Base-by-base conservation (phyloP, 345 rosid genomes). In the Iberis pinnata region DNA sequence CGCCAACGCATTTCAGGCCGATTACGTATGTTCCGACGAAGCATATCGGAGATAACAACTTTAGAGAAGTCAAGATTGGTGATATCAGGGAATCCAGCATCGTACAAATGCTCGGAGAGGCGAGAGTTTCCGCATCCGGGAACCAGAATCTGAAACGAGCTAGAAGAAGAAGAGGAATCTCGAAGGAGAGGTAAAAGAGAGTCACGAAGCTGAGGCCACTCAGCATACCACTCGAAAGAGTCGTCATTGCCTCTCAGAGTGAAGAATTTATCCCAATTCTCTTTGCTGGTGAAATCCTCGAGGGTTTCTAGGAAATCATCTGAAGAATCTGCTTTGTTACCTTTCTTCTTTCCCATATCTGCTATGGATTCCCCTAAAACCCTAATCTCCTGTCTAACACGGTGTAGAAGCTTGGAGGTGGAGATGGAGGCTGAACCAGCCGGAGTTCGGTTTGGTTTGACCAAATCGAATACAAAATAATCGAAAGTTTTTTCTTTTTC, bases 171-270 rank as follows among this genome's bases (percentile, higher is more conserved):
- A 5, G 64, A 14, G 0, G 52, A 52, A 0, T 42, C 66, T 42
- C n/a, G 53, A 41, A 90, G 80, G 43, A 74, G 77, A 27, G 95
- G 61, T 54, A 84, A 43, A 16, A 90, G 85, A 18, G 85, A 63
- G 43, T 48, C 63, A 12, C 71, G 76, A 58, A 90, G 89, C 73
- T 87, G 76, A 58, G 87, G 70, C 98, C 98, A 90, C 72, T 90
- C 98, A 24, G 95, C 89, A 50, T 90, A 90, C 98, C 98, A 90
- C 82, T 90, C 98, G 70, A 90, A 90, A 9, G 92, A 72, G 58
- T 90, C 89, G 41, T 75, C 80, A 46, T 40, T 56, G 65, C 98
- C 96, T 24, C 96, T 76, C 65, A 84, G 73, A 11, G 88, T 74
- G 78, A 87, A 90, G 78, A 90, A 90, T 22, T 75, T 80, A 61